Percentiles rank a stretch among this genome's conserved stretches.
phyloP scores from a whole-genome alignment of 257 asterid genomes.

The Plectranthus barbatus region DNA sequence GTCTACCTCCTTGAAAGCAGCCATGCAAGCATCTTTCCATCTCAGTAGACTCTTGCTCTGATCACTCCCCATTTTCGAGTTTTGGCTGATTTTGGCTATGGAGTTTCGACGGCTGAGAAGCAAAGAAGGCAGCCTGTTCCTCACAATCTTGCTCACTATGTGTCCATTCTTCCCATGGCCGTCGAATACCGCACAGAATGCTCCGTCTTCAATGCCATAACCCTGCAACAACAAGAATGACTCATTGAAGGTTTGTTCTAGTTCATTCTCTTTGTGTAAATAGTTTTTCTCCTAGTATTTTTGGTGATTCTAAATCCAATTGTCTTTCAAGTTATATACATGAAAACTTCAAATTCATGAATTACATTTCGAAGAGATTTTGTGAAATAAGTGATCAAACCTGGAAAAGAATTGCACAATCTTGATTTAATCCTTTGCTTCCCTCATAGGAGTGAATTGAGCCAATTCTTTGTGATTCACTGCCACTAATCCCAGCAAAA shows the following conservation, averaged over 20 bases:
- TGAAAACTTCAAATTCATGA: no score
- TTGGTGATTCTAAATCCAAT: background rate
- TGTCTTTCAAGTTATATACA: no score
- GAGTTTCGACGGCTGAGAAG: constrained; percentile 42
- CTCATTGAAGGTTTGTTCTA: no score
- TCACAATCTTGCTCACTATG: constrained; percentile 51
- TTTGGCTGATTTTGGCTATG: constrained; percentile 17
- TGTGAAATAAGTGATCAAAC: constrained; percentile 10
- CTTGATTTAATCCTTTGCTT: constrained; percentile 71
- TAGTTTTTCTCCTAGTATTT: background rate
- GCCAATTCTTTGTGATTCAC: constrained; percentile 26
- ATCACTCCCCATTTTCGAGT: constrained; percentile 17
- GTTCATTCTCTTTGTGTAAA: no score
- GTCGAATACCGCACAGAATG: constrained; percentile 61
- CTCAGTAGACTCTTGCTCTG: constrained; percentile 29
- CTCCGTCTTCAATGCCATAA: constrained; percentile 62
- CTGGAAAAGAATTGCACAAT: constrained; percentile 63
- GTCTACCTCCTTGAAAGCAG: constrained; percentile 62
- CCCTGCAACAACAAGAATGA: constrained; percentile 28
- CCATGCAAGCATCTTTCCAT: constrained; percentile 63
- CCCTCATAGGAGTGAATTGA: constrained; percentile 59
- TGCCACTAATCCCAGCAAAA: constrained; percentile 14
- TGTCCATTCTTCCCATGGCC: constrained; percentile 86
- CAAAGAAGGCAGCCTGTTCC: constrained; percentile 58
- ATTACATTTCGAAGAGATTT: no score